Conservation (phyloP, 2,329 filamentous ascomycete species). For the Colletotrichum kahawae region DNA sequence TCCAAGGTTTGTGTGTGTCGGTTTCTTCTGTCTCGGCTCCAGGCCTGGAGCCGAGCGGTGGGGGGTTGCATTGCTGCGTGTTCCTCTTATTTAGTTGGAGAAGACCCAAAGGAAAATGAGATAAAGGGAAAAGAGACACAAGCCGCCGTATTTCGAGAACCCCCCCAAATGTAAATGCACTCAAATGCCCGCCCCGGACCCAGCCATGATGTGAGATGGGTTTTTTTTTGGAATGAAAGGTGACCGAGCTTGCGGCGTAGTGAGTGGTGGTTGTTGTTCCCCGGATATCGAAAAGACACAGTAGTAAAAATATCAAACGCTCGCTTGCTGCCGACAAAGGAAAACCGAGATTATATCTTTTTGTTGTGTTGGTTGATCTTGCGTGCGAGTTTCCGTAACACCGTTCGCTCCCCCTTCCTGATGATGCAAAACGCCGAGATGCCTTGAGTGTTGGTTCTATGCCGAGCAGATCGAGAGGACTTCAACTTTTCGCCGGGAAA, state of each 20-base stretch:
- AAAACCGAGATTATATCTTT: slow-evolving; percentile 26
- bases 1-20: slow-evolving; percentile 31
- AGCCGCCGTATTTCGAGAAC: slow-evolving; percentile 49
- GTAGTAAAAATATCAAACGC: slow-evolving; percentile 39
- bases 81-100: slow-evolving; percentile 58
- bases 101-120: slow-evolving; percentile 33
- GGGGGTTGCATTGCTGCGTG: slow-evolving; percentile 67
- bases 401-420: slow-evolving; percentile 35
- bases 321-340: slow-evolving; percentile 47
- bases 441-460: slow-evolving; percentile 36
- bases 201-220: slow-evolving; percentile 58
- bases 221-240: slow-evolving; percentile 14
- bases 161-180: slow-evolving; percentile 60
- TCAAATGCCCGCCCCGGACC: slow-evolving; percentile 56
- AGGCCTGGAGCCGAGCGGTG: slow-evolving; percentile 45
- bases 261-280: slow-evolving; percentile 50
- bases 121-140: slow-evolving; percentile 37
- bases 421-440: slow-evolving; percentile 50
- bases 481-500: slow-evolving; percentile 34
- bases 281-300: slow-evolving; percentile 39
- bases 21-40: slow-evolving; percentile 48
- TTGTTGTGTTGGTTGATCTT: slow-evolving; percentile 38
- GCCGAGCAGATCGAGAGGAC: slow-evolving; percentile 27
- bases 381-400: slow-evolving; percentile 41
- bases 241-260: slow-evolving; percentile 46